phyloP scores from a whole-genome alignment of 2,329 filamentous ascomycete genomes.

The Pestalotiopsis sp. region DNA sequence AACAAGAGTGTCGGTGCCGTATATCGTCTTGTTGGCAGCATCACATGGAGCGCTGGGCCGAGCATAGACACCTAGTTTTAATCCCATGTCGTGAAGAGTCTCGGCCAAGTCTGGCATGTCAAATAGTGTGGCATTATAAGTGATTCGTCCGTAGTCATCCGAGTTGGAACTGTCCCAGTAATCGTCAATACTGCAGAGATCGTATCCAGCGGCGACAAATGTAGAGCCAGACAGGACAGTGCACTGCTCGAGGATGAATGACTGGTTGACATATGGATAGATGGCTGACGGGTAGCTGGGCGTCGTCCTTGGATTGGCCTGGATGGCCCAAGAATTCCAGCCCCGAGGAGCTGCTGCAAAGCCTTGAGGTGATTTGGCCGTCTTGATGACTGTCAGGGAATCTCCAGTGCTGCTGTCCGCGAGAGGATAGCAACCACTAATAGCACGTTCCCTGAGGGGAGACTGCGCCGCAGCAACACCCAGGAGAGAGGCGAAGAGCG shows the following conservation, averaged over 20 bases:
- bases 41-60: conserved; percentile 24
- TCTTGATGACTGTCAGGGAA: not conserved
- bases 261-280: conserved; percentile 17
- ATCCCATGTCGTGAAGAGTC: conserved; percentile 22
- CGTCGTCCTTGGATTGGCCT: conserved; percentile 17
- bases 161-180: conserved; percentile 23
- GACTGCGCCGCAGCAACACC: not conserved
- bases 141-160: conserved; percentile 28
- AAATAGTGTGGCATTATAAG: conserved; percentile 21
- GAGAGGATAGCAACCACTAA: not conserved
- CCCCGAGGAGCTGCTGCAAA: conserved; percentile 19
- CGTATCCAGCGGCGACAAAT: conserved; percentile 20
- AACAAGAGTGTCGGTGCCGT: conserved; percentile 24
- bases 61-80: conserved; percentile 27
- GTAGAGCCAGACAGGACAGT: conserved; percentile 17
- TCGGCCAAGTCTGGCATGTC: conserved; percentile 22
- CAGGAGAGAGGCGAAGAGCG: not conserved
- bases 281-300: conserved; percentile 13
- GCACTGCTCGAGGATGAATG: conserved; percentile 21
- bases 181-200: conserved; percentile 27
- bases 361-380: conserved; percentile 13
- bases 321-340: conserved; percentile 27
- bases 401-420: not conserved
- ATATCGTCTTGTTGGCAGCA: conserved; percentile 23
- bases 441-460: not conserved